Evolutionary conservation across 1,284 basidiomycete genomes (phyloP).

Genomic region (Apiotrichum porosum): DNA sequence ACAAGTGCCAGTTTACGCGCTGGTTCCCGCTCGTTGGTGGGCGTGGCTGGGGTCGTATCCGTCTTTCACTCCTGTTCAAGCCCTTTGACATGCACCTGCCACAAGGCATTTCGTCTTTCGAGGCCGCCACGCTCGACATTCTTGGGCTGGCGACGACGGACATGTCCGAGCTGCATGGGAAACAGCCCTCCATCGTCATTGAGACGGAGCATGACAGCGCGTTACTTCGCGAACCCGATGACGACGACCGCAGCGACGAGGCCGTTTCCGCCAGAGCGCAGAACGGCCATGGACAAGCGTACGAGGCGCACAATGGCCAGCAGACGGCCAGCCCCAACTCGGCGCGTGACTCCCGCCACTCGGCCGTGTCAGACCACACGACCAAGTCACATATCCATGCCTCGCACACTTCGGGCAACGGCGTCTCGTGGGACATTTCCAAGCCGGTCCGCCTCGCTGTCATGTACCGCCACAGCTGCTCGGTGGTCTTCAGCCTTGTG

Average conservation of each 20-base stretch:
- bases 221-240: background rate
- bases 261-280: too few relatives aligned
- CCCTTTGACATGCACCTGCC: slow-evolving; percentile 45
- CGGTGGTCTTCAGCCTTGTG: slow-evolving; percentile 38
- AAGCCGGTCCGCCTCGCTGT: slow-evolving; percentile 35
- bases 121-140: slow-evolving; percentile 42
- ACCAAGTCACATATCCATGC: too few relatives aligned
- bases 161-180: slow-evolving; percentile 15
- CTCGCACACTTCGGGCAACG: background rate
- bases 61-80: slow-evolving; percentile 48
- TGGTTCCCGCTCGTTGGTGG: slow-evolving; percentile 46
- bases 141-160: slow-evolving; percentile 21
- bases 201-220: slow-evolving; percentile 36
- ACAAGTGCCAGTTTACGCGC: slow-evolving; percentile 37
- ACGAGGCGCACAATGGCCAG: too few relatives aligned
- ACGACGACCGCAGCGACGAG: background rate
- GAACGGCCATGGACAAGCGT: too few relatives aligned
- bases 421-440: background rate
- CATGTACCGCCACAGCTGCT: slow-evolving; percentile 46
- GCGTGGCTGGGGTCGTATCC: slow-evolving; percentile 44
- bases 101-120: slow-evolving; percentile 36
- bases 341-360: too few relatives aligned
- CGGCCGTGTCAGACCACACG: too few relatives aligned
- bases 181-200: slow-evolving; percentile 26
- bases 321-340: too few relatives aligned